Percentiles rank a stretch among this genome's conserved stretches.
Conservation (phyloP, 1,284 basidiomycete genomes). For the Sporisorium exsertum region DNA sequence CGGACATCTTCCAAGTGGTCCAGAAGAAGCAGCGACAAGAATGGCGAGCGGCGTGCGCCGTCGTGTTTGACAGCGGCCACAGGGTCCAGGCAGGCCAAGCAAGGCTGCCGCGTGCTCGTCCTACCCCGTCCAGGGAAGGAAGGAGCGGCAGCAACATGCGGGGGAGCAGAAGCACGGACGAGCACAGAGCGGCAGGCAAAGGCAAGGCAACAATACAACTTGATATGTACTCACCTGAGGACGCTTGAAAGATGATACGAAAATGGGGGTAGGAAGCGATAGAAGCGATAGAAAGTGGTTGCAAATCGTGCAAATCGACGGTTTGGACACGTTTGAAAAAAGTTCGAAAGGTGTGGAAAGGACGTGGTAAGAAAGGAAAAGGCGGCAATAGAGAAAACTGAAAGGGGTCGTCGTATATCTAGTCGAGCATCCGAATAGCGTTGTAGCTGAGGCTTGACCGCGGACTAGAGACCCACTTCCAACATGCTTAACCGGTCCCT, state of each 20-base stretch:
- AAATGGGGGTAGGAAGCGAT: neutral
- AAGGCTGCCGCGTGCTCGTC: conserved; percentile 1
- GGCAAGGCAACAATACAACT: neutral
- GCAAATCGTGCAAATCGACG: conserved; percentile 8
- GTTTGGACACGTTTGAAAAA: conserved; percentile 10
- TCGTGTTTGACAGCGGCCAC: conserved; percentile 7
- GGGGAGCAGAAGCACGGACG: neutral
- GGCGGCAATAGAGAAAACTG: conserved; percentile 13
- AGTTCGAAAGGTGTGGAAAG: conserved; percentile 4
- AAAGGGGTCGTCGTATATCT: conserved; percentile 18
- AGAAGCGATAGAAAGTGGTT: neutral
- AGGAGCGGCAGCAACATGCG: conserved; percentile 8
- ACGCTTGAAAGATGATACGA: neutral
- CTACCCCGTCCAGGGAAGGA: conserved; percentile 1
- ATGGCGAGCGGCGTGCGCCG: neutral
- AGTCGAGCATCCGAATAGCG: conserved; percentile 10
- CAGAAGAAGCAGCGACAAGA: neutral
- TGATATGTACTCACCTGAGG: conserved; percentile 1
- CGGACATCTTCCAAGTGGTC: neutral
- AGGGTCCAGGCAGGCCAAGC: conserved; percentile 1
- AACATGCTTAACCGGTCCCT: neutral
- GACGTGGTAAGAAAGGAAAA: conserved; percentile 30
- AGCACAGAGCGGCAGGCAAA: neutral
- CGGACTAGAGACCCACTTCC: conserved; percentile 4
- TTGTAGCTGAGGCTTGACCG: neutral